phyloP scores from a whole-genome alignment of 78 protist genomes.

The Dictyostelium citrinum region DNA sequence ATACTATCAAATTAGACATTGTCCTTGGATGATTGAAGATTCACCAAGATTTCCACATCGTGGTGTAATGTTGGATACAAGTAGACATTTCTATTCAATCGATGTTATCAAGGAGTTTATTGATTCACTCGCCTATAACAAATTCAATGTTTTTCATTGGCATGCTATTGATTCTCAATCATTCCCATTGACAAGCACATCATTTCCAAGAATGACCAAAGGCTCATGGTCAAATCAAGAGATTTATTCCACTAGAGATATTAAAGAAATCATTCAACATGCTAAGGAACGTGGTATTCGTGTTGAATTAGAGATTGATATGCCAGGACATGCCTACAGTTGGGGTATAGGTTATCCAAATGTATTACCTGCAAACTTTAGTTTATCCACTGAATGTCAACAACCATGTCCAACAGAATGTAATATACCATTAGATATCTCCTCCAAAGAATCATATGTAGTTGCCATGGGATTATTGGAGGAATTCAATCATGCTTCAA shows the following conservation, averaged over 20 bases:
- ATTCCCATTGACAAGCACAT: slow-evolving; percentile 34
- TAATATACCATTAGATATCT: slow-evolving; percentile 26
- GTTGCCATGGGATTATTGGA: neutral
- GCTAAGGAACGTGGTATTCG: slow-evolving; percentile 17
- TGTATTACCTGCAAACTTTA: neutral
- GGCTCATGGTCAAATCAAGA: neutral
- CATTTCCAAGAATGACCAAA: neutral
- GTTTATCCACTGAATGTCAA: neutral
- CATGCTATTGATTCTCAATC: slow-evolving; percentile 52
- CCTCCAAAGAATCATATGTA: neutral
- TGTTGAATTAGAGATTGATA: slow-evolving; percentile 25
- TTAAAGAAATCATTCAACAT: neutral
- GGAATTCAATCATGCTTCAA: neutral
- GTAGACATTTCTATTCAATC: neutral
- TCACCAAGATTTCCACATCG: slow-evolving; percentile 23
- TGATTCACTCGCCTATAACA: neutral
- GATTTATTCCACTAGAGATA: neutral
- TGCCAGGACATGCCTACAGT: slow-evolving; percentile 48
- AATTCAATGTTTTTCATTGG: slow-evolving; percentile 56
- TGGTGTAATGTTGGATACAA: slow-evolving; percentile 48
- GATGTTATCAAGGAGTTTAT: slow-evolving; percentile 1
- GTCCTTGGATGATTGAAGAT: neutral
- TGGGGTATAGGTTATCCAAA: slow-evolving; percentile 44
- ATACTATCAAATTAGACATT: neutral
- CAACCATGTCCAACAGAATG: neutral